phyloP scores from a whole-genome alignment of 768 basidiomycete species.

The Tricholoma sp. region DNA sequence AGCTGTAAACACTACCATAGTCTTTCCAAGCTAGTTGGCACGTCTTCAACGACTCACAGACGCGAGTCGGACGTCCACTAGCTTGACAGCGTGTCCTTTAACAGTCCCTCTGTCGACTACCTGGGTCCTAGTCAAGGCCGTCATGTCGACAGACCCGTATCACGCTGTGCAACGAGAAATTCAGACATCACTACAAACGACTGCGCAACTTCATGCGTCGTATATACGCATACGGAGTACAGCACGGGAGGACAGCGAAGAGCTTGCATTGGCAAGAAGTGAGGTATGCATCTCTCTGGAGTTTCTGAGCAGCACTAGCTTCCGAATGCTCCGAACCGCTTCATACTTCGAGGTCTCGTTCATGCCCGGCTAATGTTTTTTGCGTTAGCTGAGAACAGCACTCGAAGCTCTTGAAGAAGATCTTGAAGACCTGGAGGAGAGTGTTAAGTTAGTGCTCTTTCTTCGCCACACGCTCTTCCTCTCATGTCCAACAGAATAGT shows the following conservation, averaged over 20 bases:
- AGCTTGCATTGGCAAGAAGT: slow-evolving; percentile 72
- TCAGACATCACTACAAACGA: slow-evolving; percentile 66
- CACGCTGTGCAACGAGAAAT: slow-evolving; percentile 84
- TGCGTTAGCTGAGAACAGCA: slow-evolving; percentile 63
- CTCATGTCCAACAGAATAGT: slow-evolving; percentile 56
- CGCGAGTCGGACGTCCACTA: background rate
- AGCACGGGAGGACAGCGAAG: slow-evolving; percentile 71
- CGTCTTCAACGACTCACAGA: background rate
- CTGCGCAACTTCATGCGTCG: slow-evolving; percentile 67
- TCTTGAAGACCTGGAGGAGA: slow-evolving; percentile 90
- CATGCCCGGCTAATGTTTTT: background rate
- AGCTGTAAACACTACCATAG: background rate
- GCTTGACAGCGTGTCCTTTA: background rate
- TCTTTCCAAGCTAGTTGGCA: background rate
- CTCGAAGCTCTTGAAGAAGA: slow-evolving; percentile 80
- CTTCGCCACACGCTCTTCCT: background rate
- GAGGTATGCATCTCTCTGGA: slow-evolving; percentile 45
- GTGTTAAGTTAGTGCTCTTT: slow-evolving; percentile 61
- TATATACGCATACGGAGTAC: slow-evolving; percentile 76
- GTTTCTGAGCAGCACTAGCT: background rate
- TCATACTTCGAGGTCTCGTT: background rate
- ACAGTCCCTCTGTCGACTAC: background rate
- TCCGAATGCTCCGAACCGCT: background rate
- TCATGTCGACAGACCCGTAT: slow-evolving; percentile 79
- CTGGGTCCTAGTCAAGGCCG: background rate